phyloP scores from a whole-genome alignment of 805 yeast species.

The Cyberlindnera nakhonratchasimensis region DNA sequence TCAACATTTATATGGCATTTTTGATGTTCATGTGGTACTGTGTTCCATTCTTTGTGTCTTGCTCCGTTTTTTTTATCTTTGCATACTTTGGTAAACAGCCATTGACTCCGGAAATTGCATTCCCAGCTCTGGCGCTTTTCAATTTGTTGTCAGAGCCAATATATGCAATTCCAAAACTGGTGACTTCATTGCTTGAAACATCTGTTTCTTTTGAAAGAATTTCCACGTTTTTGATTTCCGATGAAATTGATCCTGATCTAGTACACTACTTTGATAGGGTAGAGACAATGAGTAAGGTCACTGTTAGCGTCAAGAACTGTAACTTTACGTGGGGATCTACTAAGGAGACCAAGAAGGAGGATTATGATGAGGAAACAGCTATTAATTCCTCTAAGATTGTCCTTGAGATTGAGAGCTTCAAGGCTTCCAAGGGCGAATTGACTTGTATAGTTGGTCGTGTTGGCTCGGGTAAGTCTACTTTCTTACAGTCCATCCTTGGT shows the following conservation, averaged over 20 bases:
- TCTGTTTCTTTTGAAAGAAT: constrained; percentile 57
- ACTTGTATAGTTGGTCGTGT: constrained; percentile 65
- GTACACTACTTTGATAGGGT: constrained; percentile 29
- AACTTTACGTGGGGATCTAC: constrained; percentile 50
- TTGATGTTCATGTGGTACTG: constrained; percentile 58
- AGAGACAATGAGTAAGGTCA: constrained; percentile 18
- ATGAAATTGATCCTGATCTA: constrained; percentile 40
- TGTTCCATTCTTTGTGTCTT: constrained; percentile 63
- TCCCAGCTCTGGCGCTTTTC: constrained; percentile 63
- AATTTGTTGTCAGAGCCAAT: constrained; percentile 57
- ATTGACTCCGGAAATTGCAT: constrained; percentile 63
- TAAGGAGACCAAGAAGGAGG: constrained; percentile 20
- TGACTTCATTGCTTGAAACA: constrained; percentile 56
- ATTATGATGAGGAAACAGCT: constrained; percentile 40
- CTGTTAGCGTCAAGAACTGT: constrained; percentile 46
- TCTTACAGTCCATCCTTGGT: constrained; percentile 37
- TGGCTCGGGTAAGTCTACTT: constrained; percentile 64
- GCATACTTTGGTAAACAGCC: constrained; percentile 45
- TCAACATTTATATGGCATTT: constrained; percentile 45
- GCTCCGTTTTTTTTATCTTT: constrained; percentile 55
- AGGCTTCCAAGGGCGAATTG: constrained; percentile 50
- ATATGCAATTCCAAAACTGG: constrained; percentile 52
- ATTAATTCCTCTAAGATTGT: constrained; percentile 47
- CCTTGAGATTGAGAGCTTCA: constrained; percentile 42
- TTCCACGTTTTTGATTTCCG: constrained; percentile 43